Evolutionary conservation across 371 early-diverging fungal genomes (phyloP).

Genomic region (Blastocladiella emersonii): DNA sequence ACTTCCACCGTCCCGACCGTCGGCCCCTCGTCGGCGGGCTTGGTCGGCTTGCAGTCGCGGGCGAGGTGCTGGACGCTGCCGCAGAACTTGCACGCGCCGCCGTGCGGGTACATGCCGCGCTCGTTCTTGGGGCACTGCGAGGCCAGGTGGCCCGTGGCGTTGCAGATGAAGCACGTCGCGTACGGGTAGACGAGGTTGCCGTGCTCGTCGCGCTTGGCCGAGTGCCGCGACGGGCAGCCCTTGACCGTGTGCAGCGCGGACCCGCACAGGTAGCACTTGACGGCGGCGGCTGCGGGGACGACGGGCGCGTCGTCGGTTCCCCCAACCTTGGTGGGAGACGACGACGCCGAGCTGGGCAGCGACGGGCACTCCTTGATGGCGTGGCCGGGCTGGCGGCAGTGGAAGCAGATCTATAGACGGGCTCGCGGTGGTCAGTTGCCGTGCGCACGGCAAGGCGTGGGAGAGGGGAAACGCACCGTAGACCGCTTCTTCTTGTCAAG

Average conservation of each 20-base stretch:
- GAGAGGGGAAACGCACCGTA: neutral
- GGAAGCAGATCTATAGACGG: constrained; percentile 52
- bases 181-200: constrained; percentile 25
- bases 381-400: constrained; percentile 71
- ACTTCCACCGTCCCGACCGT: constrained; percentile 51
- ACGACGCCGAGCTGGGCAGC: constrained; percentile 7
- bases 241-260: neutral
- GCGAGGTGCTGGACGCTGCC: constrained; percentile 70
- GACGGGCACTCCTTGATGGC: constrained; percentile 62
- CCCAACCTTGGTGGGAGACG: neutral
- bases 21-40: constrained; percentile 32
- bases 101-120: constrained; percentile 78
- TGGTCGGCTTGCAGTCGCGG: constrained; percentile 51
- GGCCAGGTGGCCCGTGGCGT: constrained; percentile 66
- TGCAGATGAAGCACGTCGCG: constrained; percentile 76
- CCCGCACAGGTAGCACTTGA: constrained; percentile 3
- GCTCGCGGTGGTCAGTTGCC: constrained; percentile 3
- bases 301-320: neutral
- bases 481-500: constrained; percentile 16
- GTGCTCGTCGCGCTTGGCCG: constrained; percentile 35
- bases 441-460: neutral
- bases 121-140: constrained; percentile 70
- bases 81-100: constrained; percentile 79
- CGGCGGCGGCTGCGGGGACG: neutral
- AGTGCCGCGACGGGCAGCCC: constrained; percentile 12